phyloP scores from a whole-genome alignment of 129 eudicot species.

The Flaveria bidentis region DNA sequence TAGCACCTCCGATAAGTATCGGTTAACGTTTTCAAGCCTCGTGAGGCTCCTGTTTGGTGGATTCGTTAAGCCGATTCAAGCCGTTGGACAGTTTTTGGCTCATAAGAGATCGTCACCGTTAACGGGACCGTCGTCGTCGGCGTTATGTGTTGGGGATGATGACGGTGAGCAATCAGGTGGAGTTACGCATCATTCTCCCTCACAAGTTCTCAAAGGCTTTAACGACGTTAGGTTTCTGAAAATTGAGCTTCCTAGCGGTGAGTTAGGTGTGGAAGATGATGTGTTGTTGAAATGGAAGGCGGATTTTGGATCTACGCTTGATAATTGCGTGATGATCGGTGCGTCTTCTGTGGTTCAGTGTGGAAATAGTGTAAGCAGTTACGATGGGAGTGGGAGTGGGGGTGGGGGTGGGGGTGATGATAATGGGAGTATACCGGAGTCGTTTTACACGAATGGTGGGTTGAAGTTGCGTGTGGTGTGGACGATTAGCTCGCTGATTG shows the following conservation, averaged over 20 bases:
- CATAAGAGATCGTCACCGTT: conserved; percentile 24
- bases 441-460: conserved; percentile 89
- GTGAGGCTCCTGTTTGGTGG: conserved; percentile 46
- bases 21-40: conserved; percentile 46
- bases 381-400: not conserved
- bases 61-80: conserved; percentile 63
- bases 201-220: conserved; percentile 72
- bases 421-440: conserved; percentile 88
- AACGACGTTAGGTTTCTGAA: conserved; percentile 48
- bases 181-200: conserved; percentile 78
- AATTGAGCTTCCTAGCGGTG: conserved; percentile 84
- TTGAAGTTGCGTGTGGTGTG: conserved; percentile 82
- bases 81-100: conserved; percentile 53
- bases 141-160: conserved; percentile 7
- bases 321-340: conserved; percentile 84
- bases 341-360: conserved; percentile 58
- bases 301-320: conserved; percentile 81
- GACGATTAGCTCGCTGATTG: conserved; percentile 87
- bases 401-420: conserved; percentile 32
- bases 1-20: conserved; percentile 40
- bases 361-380: not conserved
- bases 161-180: conserved; percentile 34
- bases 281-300: conserved; percentile 81
- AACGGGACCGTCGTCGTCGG: not conserved
- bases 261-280: conserved; percentile 72